A percentile compares a stretch with the other conserved stretches of the same genome.
phyloP scores from a whole-genome alignment of 2,329 filamentous ascomycete species.

The Hirsutella thompsonii region DNA sequence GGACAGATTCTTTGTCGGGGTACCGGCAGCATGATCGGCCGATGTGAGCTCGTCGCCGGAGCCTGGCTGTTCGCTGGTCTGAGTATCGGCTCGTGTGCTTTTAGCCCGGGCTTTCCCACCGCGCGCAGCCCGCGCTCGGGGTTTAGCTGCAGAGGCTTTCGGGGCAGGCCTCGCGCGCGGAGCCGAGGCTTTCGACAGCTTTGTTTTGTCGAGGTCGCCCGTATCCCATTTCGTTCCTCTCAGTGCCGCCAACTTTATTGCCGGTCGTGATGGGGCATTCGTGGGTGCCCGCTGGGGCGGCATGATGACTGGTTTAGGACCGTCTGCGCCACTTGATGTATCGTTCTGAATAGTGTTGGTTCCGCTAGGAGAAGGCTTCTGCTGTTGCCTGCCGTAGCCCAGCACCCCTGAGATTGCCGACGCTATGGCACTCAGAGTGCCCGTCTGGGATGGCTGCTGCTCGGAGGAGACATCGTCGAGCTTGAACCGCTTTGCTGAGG shows the following conservation, averaged over 20 bases:
- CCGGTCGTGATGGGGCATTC: slow-evolving; percentile 10
- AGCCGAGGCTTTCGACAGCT: slow-evolving; percentile 1
- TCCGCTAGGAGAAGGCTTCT: slow-evolving; percentile 1
- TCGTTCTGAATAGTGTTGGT: background rate
- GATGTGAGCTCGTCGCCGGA: slow-evolving; percentile 2
- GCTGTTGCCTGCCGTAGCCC: slow-evolving; percentile 9
- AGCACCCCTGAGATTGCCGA: slow-evolving; percentile 17
- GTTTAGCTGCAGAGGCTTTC: too few species aligned
- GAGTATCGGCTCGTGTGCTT: background rate
- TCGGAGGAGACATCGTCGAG: slow-evolving; percentile 14
- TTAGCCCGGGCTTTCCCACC: background rate
- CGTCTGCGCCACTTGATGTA: background rate
- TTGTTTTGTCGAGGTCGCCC: slow-evolving; percentile 8
- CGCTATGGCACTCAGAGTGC: slow-evolving; percentile 16
- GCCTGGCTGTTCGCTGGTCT: background rate
- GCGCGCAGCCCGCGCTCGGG: background rate
- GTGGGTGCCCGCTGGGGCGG: slow-evolving; percentile 3
- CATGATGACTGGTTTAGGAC: background rate
- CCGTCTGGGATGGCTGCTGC: slow-evolving; percentile 15
- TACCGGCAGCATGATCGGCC: background rate
- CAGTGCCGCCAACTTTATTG: slow-evolving; percentile 23
- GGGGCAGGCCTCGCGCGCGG: too few species aligned
- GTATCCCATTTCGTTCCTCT: slow-evolving; percentile 25
- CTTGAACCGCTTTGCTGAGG: slow-evolving; percentile 17
- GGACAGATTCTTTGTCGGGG: slow-evolving; percentile 3